A percentile compares a stretch with the other conserved stretches of the same genome.
Conservation (phyloP, 805 yeast genomes). For the Hanseniaspora hatyaiensis region DNA sequence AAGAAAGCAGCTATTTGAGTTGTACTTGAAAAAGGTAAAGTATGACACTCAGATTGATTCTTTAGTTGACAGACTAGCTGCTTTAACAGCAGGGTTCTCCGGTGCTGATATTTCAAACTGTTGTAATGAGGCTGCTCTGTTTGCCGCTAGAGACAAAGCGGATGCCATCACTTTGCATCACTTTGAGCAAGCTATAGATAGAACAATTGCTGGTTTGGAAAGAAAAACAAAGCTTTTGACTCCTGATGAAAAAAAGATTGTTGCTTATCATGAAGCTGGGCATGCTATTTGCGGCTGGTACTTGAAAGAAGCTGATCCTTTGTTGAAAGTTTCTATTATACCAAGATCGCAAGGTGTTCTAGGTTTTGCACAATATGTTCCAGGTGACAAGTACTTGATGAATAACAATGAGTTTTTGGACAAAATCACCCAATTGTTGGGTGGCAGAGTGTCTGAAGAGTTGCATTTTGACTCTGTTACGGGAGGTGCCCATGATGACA, state of each 20-base stretch:
- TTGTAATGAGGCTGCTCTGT: constrained; percentile 87
- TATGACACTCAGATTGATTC: constrained; percentile 40
- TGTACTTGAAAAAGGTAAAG: constrained; percentile 57
- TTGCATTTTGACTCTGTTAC: constrained; percentile 77
- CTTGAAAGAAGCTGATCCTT: constrained; percentile 76
- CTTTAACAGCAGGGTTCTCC: constrained; percentile 87
- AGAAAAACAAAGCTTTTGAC: constrained; percentile 69
- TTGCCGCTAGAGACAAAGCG: constrained; percentile 74
- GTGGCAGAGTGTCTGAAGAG: constrained; percentile 88
- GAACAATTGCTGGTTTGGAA: constrained; percentile 90
- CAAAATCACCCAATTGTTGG: constrained; percentile 87
- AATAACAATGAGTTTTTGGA: constrained; percentile 66
- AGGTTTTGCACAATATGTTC: constrained; percentile 92
- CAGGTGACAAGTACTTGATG: constrained; percentile 74
- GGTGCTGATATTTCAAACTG: constrained; percentile 95
- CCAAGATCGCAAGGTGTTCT: constrained; percentile 92
- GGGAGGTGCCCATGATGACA: constrained; percentile 86
- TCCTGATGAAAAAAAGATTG: constrained; percentile 69
- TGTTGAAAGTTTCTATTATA: constrained; percentile 82
- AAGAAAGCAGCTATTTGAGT: constrained; percentile 72
- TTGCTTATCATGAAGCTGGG: constrained; percentile 94
- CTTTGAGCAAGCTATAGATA: constrained; percentile 85
- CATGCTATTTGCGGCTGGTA: constrained; percentile 96
- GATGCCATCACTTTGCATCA: constrained; percentile 51
- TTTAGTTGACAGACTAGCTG: constrained; percentile 73